These are phyloP conservation scores for Coemansia sp. DNA, from an alignment of 192 early-diverging fungal species.

Conservation along the genomic window DNA sequence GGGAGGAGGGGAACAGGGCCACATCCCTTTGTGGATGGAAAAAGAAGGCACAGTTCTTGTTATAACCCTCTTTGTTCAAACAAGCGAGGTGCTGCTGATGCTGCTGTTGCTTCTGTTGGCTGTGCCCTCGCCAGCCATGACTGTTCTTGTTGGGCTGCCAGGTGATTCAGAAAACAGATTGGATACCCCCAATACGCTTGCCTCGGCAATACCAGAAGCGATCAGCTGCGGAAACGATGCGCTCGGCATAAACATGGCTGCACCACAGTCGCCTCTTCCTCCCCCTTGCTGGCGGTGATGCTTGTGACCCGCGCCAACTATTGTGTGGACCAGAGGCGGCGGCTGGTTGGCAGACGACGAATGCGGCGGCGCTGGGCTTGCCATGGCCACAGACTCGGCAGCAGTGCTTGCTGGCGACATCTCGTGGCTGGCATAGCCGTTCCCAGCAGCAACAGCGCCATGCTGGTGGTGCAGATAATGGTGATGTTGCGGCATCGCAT, in stretches of 20 bases:
- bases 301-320: not conserved
- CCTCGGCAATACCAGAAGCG: constrained; percentile 1
- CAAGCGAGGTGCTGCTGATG: not conserved
- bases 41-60: not conserved
- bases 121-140: not conserved
- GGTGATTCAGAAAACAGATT: not conserved
- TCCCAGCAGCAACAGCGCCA: not conserved
- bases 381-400: constrained; percentile 3
- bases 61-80: not conserved
- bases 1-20: not conserved
- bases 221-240: constrained; percentile 4
- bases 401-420: constrained; percentile 14
- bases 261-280: not conserved
- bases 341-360: not conserved
- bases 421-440: constrained; percentile 5
- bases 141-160: not conserved
- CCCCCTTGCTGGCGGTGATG: not conserved
- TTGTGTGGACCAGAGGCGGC: not conserved
- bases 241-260: constrained; percentile 1
- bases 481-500: not conserved
- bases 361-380: not conserved
- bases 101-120: not conserved
- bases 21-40: not conserved
- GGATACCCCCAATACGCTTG: not conserved
- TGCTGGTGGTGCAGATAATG: constrained; percentile 3